phyloP scores from a whole-genome alignment of 2,329 filamentous ascomycete genomes.

The Penicillium sp. region DNA sequence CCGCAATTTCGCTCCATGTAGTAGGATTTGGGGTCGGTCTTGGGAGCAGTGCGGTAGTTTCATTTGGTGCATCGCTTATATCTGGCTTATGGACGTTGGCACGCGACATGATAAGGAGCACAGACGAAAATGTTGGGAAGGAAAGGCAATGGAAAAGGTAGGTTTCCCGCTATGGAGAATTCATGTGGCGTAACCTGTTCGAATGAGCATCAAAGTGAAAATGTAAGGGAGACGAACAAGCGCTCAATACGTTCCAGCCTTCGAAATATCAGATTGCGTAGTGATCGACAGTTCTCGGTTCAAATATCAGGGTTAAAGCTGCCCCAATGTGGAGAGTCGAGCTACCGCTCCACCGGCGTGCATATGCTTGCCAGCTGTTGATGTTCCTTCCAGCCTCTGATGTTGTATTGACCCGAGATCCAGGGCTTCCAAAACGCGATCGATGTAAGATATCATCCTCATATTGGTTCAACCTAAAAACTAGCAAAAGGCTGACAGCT shows the following conservation, averaged over 20 bases:
- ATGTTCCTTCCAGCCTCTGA: no score
- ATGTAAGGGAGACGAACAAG: not conserved
- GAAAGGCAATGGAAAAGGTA: no score
- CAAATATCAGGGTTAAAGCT: not conserved
- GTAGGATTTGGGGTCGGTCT: not conserved
- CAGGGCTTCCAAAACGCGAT: no score
- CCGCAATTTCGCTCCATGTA: not conserved
- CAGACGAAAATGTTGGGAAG: not conserved
- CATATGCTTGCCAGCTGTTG: no score
- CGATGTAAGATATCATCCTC: no score
- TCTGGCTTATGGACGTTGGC: not conserved
- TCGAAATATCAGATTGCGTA: not conserved
- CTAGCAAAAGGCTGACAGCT: not conserved
- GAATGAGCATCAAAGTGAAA: not conserved
- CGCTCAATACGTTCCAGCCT: not conserved
- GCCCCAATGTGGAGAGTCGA: not conserved
- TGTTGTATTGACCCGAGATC: no score
- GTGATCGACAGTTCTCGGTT: not conserved
- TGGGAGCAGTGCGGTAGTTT: not conserved
- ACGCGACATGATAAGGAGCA: not conserved
- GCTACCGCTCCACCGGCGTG: not conserved
- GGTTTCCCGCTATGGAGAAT: no score
- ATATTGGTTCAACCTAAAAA: not conserved
- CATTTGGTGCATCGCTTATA: not conserved
- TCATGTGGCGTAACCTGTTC: no score